Evolutionary conservation across 371 early-diverging fungal genomes (phyloP).

Genomic region (Mycotypha africana): DNA sequence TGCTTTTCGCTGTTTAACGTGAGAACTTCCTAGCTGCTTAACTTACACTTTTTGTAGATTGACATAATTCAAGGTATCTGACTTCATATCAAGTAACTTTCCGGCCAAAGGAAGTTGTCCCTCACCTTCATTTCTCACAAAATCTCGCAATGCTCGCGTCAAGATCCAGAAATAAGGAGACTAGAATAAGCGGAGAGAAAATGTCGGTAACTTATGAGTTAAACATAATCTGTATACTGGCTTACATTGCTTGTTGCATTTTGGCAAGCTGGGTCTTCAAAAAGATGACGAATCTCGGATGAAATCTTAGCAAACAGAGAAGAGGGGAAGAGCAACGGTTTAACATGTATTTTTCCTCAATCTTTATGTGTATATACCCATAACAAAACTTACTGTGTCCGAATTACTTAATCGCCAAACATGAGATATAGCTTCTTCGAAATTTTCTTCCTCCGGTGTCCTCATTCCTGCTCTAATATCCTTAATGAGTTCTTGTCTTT

Average conservation of each 20-base stretch:
- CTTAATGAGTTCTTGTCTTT: constrained; percentile 65
- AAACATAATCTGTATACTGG: background rate
- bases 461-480: constrained; percentile 52
- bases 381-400: too few relatives aligned
- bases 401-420: constrained; percentile 53
- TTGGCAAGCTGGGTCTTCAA: constrained; percentile 48
- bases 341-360: too few relatives aligned
- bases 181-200: constrained; percentile 23
- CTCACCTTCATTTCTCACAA: constrained; percentile 68
- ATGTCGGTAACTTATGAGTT: background rate
- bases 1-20: too few relatives aligned
- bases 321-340: too few relatives aligned
- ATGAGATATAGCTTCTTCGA: constrained; percentile 74
- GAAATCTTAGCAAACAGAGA: constrained; percentile 36
- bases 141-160: constrained; percentile 69
- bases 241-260: constrained; percentile 45
- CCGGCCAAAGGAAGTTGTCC: constrained; percentile 83
- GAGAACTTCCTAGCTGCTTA: too few relatives aligned
- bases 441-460: constrained; percentile 77
- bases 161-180: constrained; percentile 86
- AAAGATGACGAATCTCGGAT: constrained; percentile 41
- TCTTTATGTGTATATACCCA: too few relatives aligned
- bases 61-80: constrained; percentile 85
- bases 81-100: constrained; percentile 93
- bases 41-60: constrained; percentile 75